Evolutionary conservation across 2,329 filamentous ascomycete species (phyloP), one percentile per base, ranked within the genome.

Genomic region (Exserohilum rostratum): DNA sequence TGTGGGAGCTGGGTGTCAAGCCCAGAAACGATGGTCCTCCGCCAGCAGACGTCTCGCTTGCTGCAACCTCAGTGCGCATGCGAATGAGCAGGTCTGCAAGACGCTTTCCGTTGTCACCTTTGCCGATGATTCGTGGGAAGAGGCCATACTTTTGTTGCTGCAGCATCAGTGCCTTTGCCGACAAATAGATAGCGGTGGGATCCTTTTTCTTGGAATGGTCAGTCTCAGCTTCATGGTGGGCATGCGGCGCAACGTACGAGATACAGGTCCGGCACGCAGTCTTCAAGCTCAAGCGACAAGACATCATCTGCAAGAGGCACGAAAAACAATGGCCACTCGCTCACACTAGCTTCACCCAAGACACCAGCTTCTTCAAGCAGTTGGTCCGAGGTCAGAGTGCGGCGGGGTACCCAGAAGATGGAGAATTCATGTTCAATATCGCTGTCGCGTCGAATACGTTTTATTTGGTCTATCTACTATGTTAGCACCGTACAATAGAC

Each of bases 391-490:
- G 98, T 89, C 50, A 96, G 81, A 3, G 95, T 98, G 58, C 95
- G 89, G 53, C 95, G 87, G 5, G 96, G 93, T 37, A 96, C 90
- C 90, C 95, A 98, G 73, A 97, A 93, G 66, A 99, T 89, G 60
- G 93, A 93, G 73, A 98, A 96, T 67, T 99, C 93, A 83, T 99
- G 95, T 64, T 92, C 90, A 42, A 88, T 90, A 69, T 91, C 89
- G 72, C 90, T 93, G 75, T 95, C 91, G 69, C 89, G 89, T 68
- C 93, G 91, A 54, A 98, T 82, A 57, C 90, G 88, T 75, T 93
- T 93, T 67, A 98, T 92, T 80, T 98, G 92, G 65, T 90, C 93
- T 97, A 57, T 71, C 46, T 68, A 39, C 50, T 48, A 62, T 85
- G 79, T 83, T 79, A 82, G 82, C 80, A 79, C 76, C 64, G 53